Percentiles rank a stretch among this genome's conserved stretches.
Conservation (phyloP, 768 basidiomycete species). For the Russula abietina region DNA sequence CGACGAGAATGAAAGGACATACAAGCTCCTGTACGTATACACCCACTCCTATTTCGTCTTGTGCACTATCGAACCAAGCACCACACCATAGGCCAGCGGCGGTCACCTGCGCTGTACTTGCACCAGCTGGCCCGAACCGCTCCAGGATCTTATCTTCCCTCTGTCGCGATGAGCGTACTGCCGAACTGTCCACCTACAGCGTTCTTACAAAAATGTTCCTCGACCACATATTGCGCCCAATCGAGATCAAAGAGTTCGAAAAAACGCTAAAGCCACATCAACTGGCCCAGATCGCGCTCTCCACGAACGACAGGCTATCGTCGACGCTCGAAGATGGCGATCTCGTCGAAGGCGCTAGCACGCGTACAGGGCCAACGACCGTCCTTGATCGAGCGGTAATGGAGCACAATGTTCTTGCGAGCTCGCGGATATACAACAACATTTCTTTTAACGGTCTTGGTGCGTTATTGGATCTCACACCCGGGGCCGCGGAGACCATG, state of each 20-base stretch:
- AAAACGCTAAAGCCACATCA: conserved; percentile 85
- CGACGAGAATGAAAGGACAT: conserved; percentile 86
- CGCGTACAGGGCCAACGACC: conserved; percentile 86
- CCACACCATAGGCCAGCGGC: conserved; percentile 61
- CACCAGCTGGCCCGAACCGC: conserved; percentile 94
- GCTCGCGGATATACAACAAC: conserved; percentile 96
- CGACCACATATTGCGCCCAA: conserved; percentile 88
- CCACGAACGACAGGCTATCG: conserved; percentile 74
- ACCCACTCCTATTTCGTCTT: neutral
- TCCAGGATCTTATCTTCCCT: conserved; percentile 89
- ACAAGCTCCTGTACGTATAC: conserved; percentile 75
- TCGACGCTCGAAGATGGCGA: conserved; percentile 58
- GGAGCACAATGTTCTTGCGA: conserved; percentile 97
- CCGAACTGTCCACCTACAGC: conserved; percentile 72
- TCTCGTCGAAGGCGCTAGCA: conserved; percentile 51
- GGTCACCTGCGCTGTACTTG: conserved; percentile 93
- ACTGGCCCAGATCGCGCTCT: conserved; percentile 83
- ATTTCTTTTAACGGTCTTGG: conserved; percentile 95
- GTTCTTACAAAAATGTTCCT: conserved; percentile 98
- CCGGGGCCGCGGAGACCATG: conserved; percentile 94
- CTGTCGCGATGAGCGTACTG: conserved; percentile 87
- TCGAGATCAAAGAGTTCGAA: conserved; percentile 88
- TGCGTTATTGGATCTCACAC: conserved; percentile 79
- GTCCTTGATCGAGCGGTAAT: conserved; percentile 96
- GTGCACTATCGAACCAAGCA: conserved; percentile 10